Conservation (phyloP, 495 filamentous ascomycete species). For the Penicillium desertorum region DNA sequence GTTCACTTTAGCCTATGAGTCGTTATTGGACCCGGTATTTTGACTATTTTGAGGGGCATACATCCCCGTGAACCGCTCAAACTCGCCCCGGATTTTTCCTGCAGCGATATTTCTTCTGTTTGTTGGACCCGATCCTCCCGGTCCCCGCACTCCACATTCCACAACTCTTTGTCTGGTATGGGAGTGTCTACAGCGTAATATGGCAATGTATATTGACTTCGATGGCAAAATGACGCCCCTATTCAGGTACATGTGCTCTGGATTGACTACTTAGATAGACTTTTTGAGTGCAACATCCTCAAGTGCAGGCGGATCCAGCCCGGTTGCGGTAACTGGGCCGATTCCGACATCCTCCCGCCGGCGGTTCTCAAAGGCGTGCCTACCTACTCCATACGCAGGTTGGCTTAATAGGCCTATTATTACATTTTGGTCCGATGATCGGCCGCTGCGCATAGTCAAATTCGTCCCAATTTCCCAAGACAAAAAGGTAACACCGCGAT, state of each 20-base stretch:
- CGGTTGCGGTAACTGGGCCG: conserved; percentile 1
- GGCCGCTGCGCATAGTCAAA: not conserved
- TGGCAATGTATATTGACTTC: not conserved
- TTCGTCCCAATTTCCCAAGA: not conserved
- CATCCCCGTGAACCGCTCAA: not conserved
- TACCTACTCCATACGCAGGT: not conserved
- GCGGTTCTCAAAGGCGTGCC: not conserved
- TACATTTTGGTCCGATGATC: conserved; percentile 5
- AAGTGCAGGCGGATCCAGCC: not conserved
- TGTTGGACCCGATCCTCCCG: conserved; percentile 14
- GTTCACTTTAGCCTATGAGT: conserved; percentile 1
- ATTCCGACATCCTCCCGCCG: not conserved
- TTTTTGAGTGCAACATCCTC: not conserved
- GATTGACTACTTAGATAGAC: not conserved
- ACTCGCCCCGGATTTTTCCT: conserved; percentile 10
- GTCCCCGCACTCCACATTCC: conserved; percentile 15
- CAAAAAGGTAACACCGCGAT: not conserved
- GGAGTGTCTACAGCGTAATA: not conserved
- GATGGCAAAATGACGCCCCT: not conserved
- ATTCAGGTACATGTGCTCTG: not conserved
- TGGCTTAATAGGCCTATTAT: not conserved
- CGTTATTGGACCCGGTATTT: not conserved
- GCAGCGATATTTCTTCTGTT: not conserved
- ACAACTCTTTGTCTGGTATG: not conserved
- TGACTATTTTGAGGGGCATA: not conserved